Conservation (phyloP, 768 basidiomycete genomes). For the Suillus weaverae region DNA sequence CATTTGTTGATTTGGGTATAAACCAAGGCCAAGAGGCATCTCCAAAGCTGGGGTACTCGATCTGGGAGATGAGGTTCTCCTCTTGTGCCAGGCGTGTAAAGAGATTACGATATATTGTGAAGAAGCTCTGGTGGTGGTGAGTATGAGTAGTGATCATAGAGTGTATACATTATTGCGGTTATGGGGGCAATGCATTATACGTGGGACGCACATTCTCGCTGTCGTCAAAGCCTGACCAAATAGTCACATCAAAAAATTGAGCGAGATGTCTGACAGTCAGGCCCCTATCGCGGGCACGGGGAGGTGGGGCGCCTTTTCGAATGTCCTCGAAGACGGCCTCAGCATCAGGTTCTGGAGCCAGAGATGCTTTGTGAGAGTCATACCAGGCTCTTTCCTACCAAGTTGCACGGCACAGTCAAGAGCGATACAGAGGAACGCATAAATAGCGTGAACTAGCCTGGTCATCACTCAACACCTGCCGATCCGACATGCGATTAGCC, state of each 20-base stretch:
- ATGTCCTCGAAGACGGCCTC: conserved; percentile 86
- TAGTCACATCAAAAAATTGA: conserved; percentile 76
- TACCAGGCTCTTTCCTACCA: conserved; percentile 99
- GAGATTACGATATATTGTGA: conserved; percentile 82
- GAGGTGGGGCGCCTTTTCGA: conserved; percentile 60
- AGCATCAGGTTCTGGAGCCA: conserved; percentile 80
- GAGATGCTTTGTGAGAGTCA: conserved; percentile 84
- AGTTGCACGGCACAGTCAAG: conserved; percentile 27
- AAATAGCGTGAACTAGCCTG: conserved; percentile 58
- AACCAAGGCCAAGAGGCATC: conserved; percentile 74
- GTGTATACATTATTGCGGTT: neutral
- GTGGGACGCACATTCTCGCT: conserved; percentile 49
- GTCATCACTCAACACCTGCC: conserved; percentile 87
- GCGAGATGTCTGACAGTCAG: conserved; percentile 79
- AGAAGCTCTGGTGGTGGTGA: conserved; percentile 68
- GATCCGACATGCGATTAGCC: neutral
- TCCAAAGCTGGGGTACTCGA: conserved; percentile 83
- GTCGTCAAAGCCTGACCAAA: conserved; percentile 69
- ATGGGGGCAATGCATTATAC: neutral
- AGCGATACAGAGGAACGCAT: neutral
- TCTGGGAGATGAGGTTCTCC: conserved; percentile 50
- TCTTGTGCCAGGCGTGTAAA: conserved; percentile 83
- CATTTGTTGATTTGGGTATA: conserved; percentile 42
- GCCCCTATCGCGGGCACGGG: conserved; percentile 64
- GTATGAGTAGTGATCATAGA: neutral